These are phyloP conservation scores for Testicularia cyperi DNA, from an alignment of 1,284 basidiomycete species.

Conservation along the genomic window DNA sequence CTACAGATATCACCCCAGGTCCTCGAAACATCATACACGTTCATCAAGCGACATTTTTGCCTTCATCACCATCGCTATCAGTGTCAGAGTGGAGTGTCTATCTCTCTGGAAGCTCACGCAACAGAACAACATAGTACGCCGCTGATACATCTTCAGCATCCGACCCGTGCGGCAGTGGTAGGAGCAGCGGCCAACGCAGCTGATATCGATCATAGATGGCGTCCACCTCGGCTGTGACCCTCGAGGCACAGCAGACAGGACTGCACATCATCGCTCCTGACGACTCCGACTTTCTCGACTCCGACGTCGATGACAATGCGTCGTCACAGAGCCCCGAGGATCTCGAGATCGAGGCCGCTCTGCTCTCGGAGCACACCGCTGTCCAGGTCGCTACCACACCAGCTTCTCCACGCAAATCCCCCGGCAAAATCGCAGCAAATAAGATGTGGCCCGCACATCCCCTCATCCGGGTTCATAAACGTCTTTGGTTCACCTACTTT, in stretches of 20 bases:
- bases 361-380: constrained; percentile 25
- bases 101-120: too few relatives aligned
- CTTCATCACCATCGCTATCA: too few relatives aligned
- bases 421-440: neutral
- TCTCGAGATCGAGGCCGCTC: constrained; percentile 16
- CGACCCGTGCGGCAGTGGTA: too few relatives aligned
- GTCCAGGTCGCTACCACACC: too few relatives aligned
- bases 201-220: too few relatives aligned
- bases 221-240: constrained; percentile 21
- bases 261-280: constrained; percentile 40
- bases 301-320: constrained; percentile 25
- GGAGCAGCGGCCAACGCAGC: too few relatives aligned
- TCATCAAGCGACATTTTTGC: too few relatives aligned
- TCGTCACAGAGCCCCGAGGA: constrained; percentile 17
- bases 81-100: too few relatives aligned
- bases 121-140: too few relatives aligned
- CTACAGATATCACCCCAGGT: too few relatives aligned
- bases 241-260: constrained; percentile 10
- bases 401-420: neutral
- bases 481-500: constrained; percentile 54
- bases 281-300: constrained; percentile 51
- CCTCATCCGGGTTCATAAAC: constrained; percentile 46
- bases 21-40: too few relatives aligned
- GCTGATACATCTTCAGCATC: too few relatives aligned
- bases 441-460: constrained; percentile 35